Conservation (phyloP, 2,329 filamentous ascomycete genomes). For the Claviceps pazoutovae region DNA sequence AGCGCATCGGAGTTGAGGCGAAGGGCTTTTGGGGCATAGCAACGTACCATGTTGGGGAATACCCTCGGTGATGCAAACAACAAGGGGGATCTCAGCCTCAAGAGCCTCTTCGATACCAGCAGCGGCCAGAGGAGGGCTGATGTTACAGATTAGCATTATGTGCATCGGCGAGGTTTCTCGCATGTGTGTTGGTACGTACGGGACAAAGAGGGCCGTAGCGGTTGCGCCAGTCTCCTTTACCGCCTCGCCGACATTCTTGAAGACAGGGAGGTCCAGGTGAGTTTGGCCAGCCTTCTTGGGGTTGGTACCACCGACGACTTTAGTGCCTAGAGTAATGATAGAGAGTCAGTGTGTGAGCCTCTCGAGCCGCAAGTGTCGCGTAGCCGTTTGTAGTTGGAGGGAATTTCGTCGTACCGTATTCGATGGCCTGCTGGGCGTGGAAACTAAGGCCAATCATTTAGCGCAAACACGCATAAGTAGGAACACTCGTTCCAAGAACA, state of each 20-base stretch:
- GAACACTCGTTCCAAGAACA: not conserved
- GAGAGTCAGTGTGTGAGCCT: constrained; percentile 11
- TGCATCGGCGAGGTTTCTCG: constrained; percentile 3
- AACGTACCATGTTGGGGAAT: constrained; percentile 85
- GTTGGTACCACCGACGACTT: constrained; percentile 96
- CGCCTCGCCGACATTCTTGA: constrained; percentile 76
- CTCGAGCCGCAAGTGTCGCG: not conserved
- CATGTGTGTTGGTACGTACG: constrained; percentile 40
- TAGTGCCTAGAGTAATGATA: constrained; percentile 51
- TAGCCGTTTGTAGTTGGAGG: not conserved
- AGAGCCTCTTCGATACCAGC: constrained; percentile 95
- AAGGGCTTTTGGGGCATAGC: not conserved
- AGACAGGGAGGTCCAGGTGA: constrained; percentile 87
- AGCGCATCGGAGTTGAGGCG: not conserved
- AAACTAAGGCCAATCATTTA: constrained; percentile 45
- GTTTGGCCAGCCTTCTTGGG: constrained; percentile 91
- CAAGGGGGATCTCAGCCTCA: constrained; percentile 79
- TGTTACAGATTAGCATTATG: constrained; percentile 17
- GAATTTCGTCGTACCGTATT: constrained; percentile 60
- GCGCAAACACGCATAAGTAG: not conserved
- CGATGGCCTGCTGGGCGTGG: constrained; percentile 94
- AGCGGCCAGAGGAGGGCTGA: constrained; percentile 78
- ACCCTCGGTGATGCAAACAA: constrained; percentile 96
- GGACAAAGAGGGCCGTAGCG: constrained; percentile 91
- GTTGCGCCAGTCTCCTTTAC: constrained; percentile 82